Conservation (phyloP, 305 asterid genomes). For the Andrographis paniculata region DNA sequence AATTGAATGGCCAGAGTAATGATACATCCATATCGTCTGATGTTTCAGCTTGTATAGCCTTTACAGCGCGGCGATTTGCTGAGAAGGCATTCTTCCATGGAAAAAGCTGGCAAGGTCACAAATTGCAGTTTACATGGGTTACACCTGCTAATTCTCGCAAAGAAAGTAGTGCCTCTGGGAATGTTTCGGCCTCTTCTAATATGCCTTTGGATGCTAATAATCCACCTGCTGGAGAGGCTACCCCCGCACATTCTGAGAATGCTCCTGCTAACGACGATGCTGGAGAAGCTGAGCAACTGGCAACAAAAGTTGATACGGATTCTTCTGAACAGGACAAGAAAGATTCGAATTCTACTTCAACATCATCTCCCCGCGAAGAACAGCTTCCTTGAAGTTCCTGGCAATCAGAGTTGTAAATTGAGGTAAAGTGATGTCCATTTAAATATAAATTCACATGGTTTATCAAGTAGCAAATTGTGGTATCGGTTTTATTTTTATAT, state of each 20-base stretch:
- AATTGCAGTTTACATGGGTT: slow-evolving; percentile 64
- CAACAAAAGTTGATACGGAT: slow-evolving; percentile 24
- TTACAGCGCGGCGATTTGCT: slow-evolving; percentile 63
- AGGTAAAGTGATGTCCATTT: neutral
- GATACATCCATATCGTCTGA: slow-evolving; percentile 30
- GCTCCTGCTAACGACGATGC: slow-evolving; percentile 15
- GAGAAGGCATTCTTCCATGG: slow-evolving; percentile 86
- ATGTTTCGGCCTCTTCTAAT: slow-evolving; percentile 28
- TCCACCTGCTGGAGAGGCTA: slow-evolving; percentile 28
- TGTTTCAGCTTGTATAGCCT: slow-evolving; percentile 60
- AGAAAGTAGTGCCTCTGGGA: slow-evolving; percentile 32
- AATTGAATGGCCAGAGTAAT: slow-evolving; percentile 26
- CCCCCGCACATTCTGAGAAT: slow-evolving; percentile 19
- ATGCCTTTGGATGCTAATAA: slow-evolving; percentile 23
- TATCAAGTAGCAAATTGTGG: neutral
- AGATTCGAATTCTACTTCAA: slow-evolving; percentile 18
- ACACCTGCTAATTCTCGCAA: slow-evolving; percentile 31
- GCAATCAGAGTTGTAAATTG: neutral
- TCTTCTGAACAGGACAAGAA: slow-evolving; percentile 29
- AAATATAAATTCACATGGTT: neutral
- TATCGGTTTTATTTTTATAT: neutral
- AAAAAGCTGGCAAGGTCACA: slow-evolving; percentile 80
- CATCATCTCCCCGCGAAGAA: neutral
- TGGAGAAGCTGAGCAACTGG: slow-evolving; percentile 20
- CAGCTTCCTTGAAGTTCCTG: slow-evolving; percentile 1